phyloP scores from a whole-genome alignment of 2,329 filamentous ascomycete genomes.

The Ophiostoma sp. region DNA sequence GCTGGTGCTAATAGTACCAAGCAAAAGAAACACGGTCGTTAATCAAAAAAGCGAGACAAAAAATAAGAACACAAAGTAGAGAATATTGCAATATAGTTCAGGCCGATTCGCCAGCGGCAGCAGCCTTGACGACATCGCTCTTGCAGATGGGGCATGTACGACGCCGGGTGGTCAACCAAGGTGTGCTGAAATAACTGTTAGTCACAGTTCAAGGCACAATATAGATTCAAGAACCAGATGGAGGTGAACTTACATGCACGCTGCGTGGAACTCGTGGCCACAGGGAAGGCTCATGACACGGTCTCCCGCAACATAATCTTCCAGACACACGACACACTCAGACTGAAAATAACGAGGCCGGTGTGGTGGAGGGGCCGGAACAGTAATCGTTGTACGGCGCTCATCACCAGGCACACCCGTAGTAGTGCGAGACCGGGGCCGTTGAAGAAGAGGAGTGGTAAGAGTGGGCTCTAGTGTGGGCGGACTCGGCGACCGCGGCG shows the following conservation, averaged over 20 bases:
- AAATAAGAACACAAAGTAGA: background rate
- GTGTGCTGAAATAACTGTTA: slow-evolving; percentile 59
- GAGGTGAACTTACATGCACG: slow-evolving; percentile 77
- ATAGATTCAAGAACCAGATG: no score
- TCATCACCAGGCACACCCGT: slow-evolving; percentile 53
- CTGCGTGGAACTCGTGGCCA: slow-evolving; percentile 93
- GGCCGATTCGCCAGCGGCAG: slow-evolving; percentile 17
- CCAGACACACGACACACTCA: slow-evolving; percentile 93
- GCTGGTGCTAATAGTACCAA: background rate
- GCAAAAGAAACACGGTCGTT: background rate
- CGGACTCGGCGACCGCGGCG: slow-evolving; percentile 50
- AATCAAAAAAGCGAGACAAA: background rate
- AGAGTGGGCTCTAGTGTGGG: slow-evolving; percentile 61
- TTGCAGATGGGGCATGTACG: slow-evolving; percentile 99
- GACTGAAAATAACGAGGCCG: slow-evolving; percentile 47
- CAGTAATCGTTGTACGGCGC: slow-evolving; percentile 37
- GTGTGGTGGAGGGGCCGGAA: slow-evolving; percentile 35
- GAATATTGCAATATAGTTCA: slow-evolving; percentile 5
- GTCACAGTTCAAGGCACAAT: background rate
- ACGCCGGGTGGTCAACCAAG: slow-evolving; percentile 90
- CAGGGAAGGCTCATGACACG: slow-evolving; percentile 95
- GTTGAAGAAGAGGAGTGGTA: slow-evolving; percentile 73
- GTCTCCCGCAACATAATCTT: slow-evolving; percentile 92
- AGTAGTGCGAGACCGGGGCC: slow-evolving; percentile 60
- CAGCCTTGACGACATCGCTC: slow-evolving; percentile 73